Percentiles rank a stretch among this genome's conserved stretches.
phyloP scores from a whole-genome alignment of 73 alveolate species.

The Stentor coeruleus region DNA sequence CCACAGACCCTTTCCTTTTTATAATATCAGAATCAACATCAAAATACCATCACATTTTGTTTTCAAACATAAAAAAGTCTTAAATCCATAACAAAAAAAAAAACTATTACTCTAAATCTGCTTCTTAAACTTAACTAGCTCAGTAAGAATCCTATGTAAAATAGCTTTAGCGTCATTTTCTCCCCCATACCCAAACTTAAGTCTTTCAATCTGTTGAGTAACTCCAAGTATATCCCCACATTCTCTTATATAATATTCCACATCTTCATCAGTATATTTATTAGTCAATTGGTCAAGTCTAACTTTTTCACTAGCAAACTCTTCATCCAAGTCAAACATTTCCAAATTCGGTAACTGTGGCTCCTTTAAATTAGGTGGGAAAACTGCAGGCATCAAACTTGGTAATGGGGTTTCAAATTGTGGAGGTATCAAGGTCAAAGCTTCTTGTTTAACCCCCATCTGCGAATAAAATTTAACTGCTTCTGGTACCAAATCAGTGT shows the following conservation, averaged over 20 bases:
- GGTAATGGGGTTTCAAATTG: conserved; percentile 98
- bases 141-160: conserved; percentile 2
- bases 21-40: no score
- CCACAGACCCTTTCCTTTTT: no score
- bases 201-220: conserved; percentile 64
- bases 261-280: conserved; percentile 87
- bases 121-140: conserved; percentile 13
- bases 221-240: conserved; percentile 90
- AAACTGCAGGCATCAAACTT: conserved; percentile 87
- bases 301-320: conserved; percentile 94
- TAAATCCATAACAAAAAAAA: no score
- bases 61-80: no score
- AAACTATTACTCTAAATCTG: no score
- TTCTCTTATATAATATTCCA: conserved; percentile 88
- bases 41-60: no score
- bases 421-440: conserved; percentile 95
- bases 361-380: conserved; percentile 96
- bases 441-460: conserved; percentile 80
- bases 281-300: conserved; percentile 88
- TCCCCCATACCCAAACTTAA: conserved; percentile 17
- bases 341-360: conserved; percentile 96
- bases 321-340: conserved; percentile 95
- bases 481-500: conserved; percentile 88
- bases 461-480: conserved; percentile 72
- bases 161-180: conserved; percentile 22